Evolutionary conservation across 1,139 yeast species (phyloP).

Genomic region (Taphrina flavorubra): DNA sequence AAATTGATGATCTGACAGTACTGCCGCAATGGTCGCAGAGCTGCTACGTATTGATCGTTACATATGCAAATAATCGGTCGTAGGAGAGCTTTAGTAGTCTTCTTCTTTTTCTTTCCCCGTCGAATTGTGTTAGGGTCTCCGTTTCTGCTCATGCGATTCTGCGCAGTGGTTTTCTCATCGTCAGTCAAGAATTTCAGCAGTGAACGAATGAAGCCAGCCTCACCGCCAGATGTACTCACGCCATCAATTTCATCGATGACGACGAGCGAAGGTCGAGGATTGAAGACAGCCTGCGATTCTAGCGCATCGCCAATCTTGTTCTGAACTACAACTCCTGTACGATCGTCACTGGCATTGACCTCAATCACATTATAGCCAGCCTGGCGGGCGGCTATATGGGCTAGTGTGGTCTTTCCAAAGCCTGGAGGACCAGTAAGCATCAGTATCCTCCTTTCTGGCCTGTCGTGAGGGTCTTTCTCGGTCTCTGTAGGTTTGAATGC

Average conservation of each 20-base stretch:
- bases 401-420: conserved; percentile 89
- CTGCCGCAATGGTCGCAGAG: conserved; percentile 75
- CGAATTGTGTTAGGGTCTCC: conserved; percentile 43
- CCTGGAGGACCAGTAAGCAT: conserved; percentile 94
- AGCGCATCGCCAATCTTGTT: conserved; percentile 74
- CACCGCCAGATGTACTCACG: conserved; percentile 48
- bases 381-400: conserved; percentile 81
- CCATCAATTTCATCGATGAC: conserved; percentile 93
- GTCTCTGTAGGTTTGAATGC: conserved; percentile 12
- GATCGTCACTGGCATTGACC: conserved; percentile 87
- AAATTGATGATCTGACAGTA: conserved; percentile 73
- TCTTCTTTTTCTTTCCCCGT: conserved; percentile 49
- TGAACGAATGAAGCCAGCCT: conserved; percentile 70
- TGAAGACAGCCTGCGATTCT: conserved; percentile 62
- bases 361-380: conserved; percentile 83
- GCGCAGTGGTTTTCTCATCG: conserved; percentile 60
- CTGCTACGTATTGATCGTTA: conserved; percentile 77
- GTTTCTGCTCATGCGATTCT: neutral
- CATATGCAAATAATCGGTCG: conserved; percentile 94
- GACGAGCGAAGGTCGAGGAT: conserved; percentile 76
- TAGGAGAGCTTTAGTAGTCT: conserved; percentile 57
- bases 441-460: conserved; percentile 75
- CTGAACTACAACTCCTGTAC: conserved; percentile 63
- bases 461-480: conserved; percentile 61
- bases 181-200: conserved; percentile 65